A percentile compares a stretch with the other conserved stretches of the same genome.
These are phyloP conservation scores for Didymella keratinophila DNA, from an alignment of 2,329 filamentous ascomycete genomes.

Conservation along the genomic window DNA sequence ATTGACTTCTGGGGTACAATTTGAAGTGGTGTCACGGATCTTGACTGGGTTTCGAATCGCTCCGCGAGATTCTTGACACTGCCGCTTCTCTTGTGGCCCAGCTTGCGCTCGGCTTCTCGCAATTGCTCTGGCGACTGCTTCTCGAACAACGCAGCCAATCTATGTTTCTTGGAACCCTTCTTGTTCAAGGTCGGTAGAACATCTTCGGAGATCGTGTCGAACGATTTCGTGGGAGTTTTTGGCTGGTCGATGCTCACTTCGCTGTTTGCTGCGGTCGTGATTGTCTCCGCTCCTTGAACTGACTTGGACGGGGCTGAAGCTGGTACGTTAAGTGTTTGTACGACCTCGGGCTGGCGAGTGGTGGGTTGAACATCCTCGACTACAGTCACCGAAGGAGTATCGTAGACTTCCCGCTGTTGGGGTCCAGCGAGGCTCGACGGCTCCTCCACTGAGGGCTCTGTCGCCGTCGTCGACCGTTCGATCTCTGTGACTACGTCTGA, in stretches of 20 bases:
- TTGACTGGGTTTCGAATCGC: constrained; percentile 34
- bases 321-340: neutral
- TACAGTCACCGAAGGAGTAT: neutral
- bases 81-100: constrained; percentile 27
- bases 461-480: constrained; percentile 1
- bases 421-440: neutral
- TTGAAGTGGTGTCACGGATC: constrained; percentile 30
- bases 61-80: constrained; percentile 36
- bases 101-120: constrained; percentile 20
- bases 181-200: constrained; percentile 39
- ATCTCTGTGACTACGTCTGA: neutral
- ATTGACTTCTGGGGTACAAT: constrained; percentile 24
- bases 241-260: neutral
- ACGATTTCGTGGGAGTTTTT: constrained; percentile 3
- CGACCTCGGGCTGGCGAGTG: neutral
- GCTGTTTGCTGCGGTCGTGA: neutral
- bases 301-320: neutral
- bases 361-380: neutral
- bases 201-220: constrained; percentile 23
- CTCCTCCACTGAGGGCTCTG: neutral
- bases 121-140: constrained; percentile 26
- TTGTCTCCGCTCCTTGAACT: neutral
- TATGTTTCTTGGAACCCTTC: constrained; percentile 51
- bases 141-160: constrained; percentile 45
- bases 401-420: neutral